Evolutionary conservation across 2,329 filamentous ascomycete species (phyloP), one percentile per base, ranked within the genome.

Genomic region (Rutstroemia sp.): DNA sequence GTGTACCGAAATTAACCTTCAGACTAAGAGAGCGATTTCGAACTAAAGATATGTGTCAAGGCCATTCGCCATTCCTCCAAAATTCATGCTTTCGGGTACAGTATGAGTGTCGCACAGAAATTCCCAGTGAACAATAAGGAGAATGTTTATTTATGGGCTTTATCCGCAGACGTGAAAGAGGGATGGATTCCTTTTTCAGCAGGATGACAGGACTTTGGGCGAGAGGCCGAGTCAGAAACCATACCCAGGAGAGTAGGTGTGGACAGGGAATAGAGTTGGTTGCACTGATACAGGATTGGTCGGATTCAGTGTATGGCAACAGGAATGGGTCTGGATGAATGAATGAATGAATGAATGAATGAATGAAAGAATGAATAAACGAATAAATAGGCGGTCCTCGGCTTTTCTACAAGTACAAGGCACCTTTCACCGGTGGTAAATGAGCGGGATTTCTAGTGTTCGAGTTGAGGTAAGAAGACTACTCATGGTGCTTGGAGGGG

Each of bases 161-260:
- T 34, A 10, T 9, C 30, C 12, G 30, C 9, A 34, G 30, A 34
- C 30, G 9, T 10, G 30, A 30, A 10, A 30, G 27, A 12, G 30
- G 12, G 30, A 34, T 9, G 30, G 30, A 34, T 34, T 46, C 41
- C 44, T 30, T 47, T 41, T 45, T 25, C 45, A 52, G 51, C 39
- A 38, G 45, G 19, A 47, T 47, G 51, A 47, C 51, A 53, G 41
- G 51, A 53, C 51, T 53, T 53, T 25, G 27, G 37, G 18, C 50
- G 34, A 45, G 41, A 39, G 23, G 23, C 23, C 23, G 23, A 23
- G 23, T 53, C 14, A 16, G 14, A n/a, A n/a, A 38, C 27, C 41
- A 38, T 10, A 44, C 6, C 16, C 41, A 25, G 30, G 23, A 34
- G 21, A 10, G 49, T 30, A 34, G 30, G 30, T 34, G 30, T 34